Base-by-base conservation (phyloP, 2,329 filamentous ascomycete species). In the Mycosphaerella sp. region DNA sequence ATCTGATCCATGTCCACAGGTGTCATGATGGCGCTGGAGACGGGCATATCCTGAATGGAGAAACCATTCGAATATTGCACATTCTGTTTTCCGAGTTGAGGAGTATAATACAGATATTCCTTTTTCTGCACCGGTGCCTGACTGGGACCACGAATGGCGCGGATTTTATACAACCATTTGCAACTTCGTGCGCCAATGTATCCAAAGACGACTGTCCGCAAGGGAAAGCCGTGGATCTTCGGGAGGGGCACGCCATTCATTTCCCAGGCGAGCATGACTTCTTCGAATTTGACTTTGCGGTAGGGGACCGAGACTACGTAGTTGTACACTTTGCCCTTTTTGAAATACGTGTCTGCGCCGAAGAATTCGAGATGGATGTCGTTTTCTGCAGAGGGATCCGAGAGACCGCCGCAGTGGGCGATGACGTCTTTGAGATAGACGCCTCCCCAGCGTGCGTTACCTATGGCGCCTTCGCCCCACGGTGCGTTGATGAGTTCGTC, bases 321-420 rank as follows among this genome's bases (percentile, higher is more conserved):
- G 67, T 88, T 88, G 71, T 79, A 80, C 0, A 78, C 75, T 43
- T 84, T 71, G 12, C 78, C 76, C 47, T 82, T 80, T 67, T 88
- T 88, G 73, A 88, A 85, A 63, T 89, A 88, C 0, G 83, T 86
- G 54, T 89, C 86, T 1, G 82, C 84, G 0, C 85, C 85, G 54
- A 80, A 82, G 46, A 89, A 78, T 60, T 88, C 84, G 10, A 88
- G 67, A 58, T 89, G 83, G 54, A 61, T 59, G 39, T 50, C 55
- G 32, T 81, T 78, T 0, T 74, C 82, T 1, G 73, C 71, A 0
- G 75, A 70, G 31, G 21, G 8, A 21, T 39, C 7, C 6, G 17
- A n/a, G 78, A 84, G 69, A 0, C 84, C 85, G 2, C 84, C 85
- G 55, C 85, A 88, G 55, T 81, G 71, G 59, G 87, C 86, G 67